phyloP scores from a whole-genome alignment of 2,329 filamentous ascomycete genomes.

The Sclerotinia nivalis region DNA sequence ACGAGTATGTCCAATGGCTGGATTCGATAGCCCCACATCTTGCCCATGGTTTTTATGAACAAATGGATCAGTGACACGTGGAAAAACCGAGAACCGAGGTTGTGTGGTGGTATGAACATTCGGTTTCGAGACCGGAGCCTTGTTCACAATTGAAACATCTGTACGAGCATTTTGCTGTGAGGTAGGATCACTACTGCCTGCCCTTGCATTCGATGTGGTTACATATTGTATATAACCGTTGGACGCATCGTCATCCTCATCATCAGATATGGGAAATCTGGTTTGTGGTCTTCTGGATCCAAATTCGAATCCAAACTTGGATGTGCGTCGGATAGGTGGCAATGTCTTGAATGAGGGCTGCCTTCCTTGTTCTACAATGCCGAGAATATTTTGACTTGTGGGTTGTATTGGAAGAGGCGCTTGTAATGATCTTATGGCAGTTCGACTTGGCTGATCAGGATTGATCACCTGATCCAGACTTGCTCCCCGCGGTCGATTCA shows the following conservation, averaged over 20 bases:
- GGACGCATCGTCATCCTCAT: constrained; percentile 27
- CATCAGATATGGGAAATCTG: constrained; percentile 35
- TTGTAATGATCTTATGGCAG: constrained; percentile 17
- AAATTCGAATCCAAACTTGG: constrained; percentile 53
- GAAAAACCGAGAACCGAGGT: constrained; percentile 14
- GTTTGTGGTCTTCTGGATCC: constrained; percentile 37
- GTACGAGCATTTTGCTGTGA: not conserved
- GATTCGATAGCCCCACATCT: not conserved
- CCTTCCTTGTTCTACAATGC: constrained; percentile 23
- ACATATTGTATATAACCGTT: not conserved
- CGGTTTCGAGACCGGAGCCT: not conserved
- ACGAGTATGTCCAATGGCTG: not conserved
- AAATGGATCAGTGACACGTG: constrained; percentile 8
- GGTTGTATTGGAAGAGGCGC: constrained; percentile 3
- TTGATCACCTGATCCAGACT: constrained; percentile 21
- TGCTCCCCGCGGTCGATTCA: constrained; percentile 31
- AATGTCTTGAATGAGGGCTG: constrained; percentile 47
- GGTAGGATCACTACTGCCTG: not conserved
- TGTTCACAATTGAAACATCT: not conserved
- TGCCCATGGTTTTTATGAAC: not conserved
- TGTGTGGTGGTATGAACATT: not conserved
- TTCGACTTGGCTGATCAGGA: not conserved
- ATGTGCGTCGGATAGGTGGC: constrained; percentile 59
- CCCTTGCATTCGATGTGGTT: not conserved
- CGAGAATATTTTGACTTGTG: not conserved